A percentile compares a stretch with the other conserved stretches of the same genome.
These are phyloP conservation scores for Ophiorrhiza pumila DNA, from an alignment of 257 asterid genomes.

Conservation along the genomic window DNA sequence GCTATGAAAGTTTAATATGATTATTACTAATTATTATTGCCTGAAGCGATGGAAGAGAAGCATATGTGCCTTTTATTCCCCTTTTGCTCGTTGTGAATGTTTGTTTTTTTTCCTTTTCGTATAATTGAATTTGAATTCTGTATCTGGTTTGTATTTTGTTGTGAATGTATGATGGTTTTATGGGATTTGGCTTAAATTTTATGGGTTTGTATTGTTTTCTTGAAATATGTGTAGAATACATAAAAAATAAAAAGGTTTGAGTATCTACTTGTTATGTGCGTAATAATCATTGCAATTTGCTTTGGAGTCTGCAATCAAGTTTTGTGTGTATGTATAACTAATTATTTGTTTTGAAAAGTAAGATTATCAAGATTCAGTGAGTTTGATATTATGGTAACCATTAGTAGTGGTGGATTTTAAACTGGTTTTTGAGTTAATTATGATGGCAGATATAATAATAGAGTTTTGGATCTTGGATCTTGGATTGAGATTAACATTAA, in stretches of 20 bases:
- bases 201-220: background rate
- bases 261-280: background rate
- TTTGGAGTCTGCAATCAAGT: background rate
- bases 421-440: background rate
- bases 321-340: background rate
- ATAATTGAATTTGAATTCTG: background rate
- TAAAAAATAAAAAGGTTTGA: background rate
- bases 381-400: background rate
- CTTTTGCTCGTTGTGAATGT: background rate
- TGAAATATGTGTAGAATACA: background rate
- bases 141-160: background rate
- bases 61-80: constrained; percentile 14
- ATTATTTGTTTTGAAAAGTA: background rate
- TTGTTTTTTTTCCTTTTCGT: background rate
- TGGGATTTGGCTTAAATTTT: background rate
- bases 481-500: too few relatives aligned
- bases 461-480: background rate
- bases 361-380: background rate
- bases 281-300: background rate
- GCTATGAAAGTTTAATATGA: too few relatives aligned
- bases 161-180: background rate
- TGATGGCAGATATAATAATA: background rate
- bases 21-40: too few relatives aligned
- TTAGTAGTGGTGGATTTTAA: background rate
- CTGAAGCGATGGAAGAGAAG: too few relatives aligned